phyloP scores from a whole-genome alignment of 2,329 filamentous ascomycete genomes.

The Ceratocystis cubensis region DNA sequence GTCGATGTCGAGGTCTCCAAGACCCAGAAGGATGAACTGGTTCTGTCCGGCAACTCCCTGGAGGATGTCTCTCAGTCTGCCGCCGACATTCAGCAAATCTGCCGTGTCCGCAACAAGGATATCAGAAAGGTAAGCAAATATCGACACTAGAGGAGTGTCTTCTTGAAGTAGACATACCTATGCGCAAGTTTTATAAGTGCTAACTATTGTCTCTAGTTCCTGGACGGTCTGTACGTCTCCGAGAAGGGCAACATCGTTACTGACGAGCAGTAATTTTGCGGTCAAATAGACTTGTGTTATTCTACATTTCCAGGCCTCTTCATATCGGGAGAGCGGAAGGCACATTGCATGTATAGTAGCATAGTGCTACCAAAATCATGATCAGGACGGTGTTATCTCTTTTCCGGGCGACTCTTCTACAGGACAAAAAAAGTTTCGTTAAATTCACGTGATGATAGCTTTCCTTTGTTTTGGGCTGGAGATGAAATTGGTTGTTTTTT shows the following conservation, averaged over 20 bases:
- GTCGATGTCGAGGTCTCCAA: slow-evolving; percentile 84
- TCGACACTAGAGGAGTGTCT: neutral
- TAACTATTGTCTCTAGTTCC: slow-evolving; percentile 52
- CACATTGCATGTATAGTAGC: slow-evolving; percentile 51
- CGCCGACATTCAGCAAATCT: slow-evolving; percentile 99
- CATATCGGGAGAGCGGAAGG: slow-evolving; percentile 47
- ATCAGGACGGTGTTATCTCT: slow-evolving; percentile 22
- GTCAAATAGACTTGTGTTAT: slow-evolving; percentile 34
- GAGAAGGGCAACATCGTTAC: slow-evolving; percentile 89
- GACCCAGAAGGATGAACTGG: slow-evolving; percentile 94
- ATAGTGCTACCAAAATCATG: slow-evolving; percentile 32
- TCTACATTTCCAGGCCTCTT: slow-evolving; percentile 44
- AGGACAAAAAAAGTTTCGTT: slow-evolving; percentile 23
- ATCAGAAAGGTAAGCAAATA: slow-evolving; percentile 72
- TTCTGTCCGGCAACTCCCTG: slow-evolving; percentile 84
- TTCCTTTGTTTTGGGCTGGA: slow-evolving; percentile 17
- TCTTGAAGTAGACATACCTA: neutral
- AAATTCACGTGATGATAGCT: slow-evolving; percentile 19
- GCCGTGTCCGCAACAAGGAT: slow-evolving; percentile 99
- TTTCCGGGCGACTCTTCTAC: slow-evolving; percentile 23
- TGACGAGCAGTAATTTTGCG: slow-evolving; percentile 46
- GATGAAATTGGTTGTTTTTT: slow-evolving; percentile 14
- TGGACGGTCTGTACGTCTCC: slow-evolving; percentile 99
- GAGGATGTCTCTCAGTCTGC: slow-evolving; percentile 96
- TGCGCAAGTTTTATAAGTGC: slow-evolving; percentile 3